phyloP scores from a whole-genome alignment of 164 flowering plant species.

The Chimonanthus praecox region DNA sequence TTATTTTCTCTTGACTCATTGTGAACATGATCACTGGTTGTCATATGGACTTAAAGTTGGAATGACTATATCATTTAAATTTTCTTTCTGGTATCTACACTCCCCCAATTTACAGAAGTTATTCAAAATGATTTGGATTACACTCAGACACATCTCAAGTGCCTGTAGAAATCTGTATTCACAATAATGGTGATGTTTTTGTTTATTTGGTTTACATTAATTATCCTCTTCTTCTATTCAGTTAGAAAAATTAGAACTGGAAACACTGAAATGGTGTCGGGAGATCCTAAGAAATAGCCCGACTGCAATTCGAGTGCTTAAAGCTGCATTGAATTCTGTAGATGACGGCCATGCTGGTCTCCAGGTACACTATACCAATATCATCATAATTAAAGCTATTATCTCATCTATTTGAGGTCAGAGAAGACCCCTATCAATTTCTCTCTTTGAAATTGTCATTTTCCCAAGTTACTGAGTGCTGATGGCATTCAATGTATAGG shows the following conservation, averaged over 20 bases:
- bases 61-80: too few relatives aligned
- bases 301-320: slow-evolving; percentile 80
- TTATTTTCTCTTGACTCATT: too few relatives aligned
- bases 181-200: too few relatives aligned
- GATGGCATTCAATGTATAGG: slow-evolving; percentile 28
- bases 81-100: too few relatives aligned
- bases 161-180: too few relatives aligned
- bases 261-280: slow-evolving; percentile 90
- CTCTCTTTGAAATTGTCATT: background rate
- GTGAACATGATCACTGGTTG: too few relatives aligned
- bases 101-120: too few relatives aligned
- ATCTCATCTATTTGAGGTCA: background rate
- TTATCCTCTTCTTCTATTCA: slow-evolving; percentile 11
- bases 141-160: too few relatives aligned
- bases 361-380: slow-evolving; percentile 41
- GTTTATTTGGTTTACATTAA: too few relatives aligned
- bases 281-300: slow-evolving; percentile 92
- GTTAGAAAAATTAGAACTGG: slow-evolving; percentile 74
- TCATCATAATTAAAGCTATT: too few relatives aligned
- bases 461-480: background rate
- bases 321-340: slow-evolving; percentile 86
- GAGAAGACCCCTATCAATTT: background rate
- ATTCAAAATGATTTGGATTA: too few relatives aligned
- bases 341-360: slow-evolving; percentile 99
- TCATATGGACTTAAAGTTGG: too few relatives aligned